Evolutionary conservation across 257 asterid species (phyloP).

Genomic region (Echium plantagineum): DNA sequence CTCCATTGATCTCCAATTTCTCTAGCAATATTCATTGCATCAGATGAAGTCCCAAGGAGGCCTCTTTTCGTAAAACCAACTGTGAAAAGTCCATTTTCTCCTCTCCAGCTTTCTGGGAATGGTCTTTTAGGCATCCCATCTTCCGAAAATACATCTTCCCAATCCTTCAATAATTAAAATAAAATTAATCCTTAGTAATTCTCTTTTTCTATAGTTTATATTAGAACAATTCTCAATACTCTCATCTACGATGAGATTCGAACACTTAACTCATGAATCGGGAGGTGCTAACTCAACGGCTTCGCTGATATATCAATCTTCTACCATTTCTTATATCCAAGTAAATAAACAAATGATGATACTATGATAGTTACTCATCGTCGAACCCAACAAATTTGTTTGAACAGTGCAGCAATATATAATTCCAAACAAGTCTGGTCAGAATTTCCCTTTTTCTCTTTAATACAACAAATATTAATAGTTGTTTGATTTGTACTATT

Average conservation of each 20-base stretch:
- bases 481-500: conserved; percentile 10
- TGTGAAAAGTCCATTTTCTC: conserved; percentile 64
- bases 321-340: too few relatives aligned
- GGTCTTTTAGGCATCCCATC: conserved; percentile 73
- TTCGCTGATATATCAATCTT: too few relatives aligned
- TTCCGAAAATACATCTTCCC: conserved; percentile 53
- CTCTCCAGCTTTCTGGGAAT: conserved; percentile 91
- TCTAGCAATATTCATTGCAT: conserved; percentile 53
- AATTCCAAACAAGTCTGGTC: conserved; percentile 77
- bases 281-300: too few relatives aligned
- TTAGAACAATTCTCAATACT: too few relatives aligned
- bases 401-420: conserved; percentile 24
- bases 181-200: too few relatives aligned
- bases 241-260: too few relatives aligned
- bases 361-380: conserved; percentile 46
- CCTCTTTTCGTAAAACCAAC: conserved; percentile 91
- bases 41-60: conserved; percentile 61
- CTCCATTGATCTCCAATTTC: conserved; percentile 57
- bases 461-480: not conserved
- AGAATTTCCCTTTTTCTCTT: conserved; percentile 56
- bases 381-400: conserved; percentile 21
- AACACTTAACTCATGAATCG: too few relatives aligned
- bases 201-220: too few relatives aligned
- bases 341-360: conserved; percentile 14
- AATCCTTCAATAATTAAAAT: conserved; percentile 21